Conservation (phyloP, 75 land plant species). For the Pinus albicaulis region DNA sequence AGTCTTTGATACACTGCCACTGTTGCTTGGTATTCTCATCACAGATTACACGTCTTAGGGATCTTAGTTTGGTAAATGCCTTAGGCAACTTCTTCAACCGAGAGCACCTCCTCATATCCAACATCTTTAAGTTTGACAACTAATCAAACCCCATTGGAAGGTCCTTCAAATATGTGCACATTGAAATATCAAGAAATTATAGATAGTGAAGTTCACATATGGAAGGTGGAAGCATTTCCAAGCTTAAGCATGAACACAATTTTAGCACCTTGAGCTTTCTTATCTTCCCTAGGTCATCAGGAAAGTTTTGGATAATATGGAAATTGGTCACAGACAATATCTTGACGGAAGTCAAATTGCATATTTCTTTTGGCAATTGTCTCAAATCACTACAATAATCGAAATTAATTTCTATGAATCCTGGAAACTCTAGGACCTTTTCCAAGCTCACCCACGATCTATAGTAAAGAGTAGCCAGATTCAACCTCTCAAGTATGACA, state of each 20-base stretch:
- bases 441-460: conserved; percentile 18
- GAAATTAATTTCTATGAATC: conserved; percentile 40
- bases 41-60: not conserved
- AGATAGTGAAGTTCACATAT: conserved; percentile 33
- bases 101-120: no score
- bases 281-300: no score
- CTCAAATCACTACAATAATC: no score
- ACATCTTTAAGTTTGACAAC: no score
- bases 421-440: conserved; percentile 61
- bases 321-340: no score
- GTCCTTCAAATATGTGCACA: conserved; percentile 31
- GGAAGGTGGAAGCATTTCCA: conserved; percentile 38
- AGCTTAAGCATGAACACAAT: conserved; percentile 42
- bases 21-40: not conserved
- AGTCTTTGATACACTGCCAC: conserved; percentile 4
- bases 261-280: conserved; percentile 42
- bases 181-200: conserved; percentile 59
- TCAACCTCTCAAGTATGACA: no score
- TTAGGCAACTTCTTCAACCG: conserved; percentile 37
- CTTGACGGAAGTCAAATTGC: no score
- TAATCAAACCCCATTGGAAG: conserved; percentile 47
- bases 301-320: no score
- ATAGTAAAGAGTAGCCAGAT: conserved; percentile 21
- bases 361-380: no score
- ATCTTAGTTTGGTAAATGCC: not conserved